Base-by-base conservation (phyloP, 257 asterid species). In the Przewalskia tangutica region DNA sequence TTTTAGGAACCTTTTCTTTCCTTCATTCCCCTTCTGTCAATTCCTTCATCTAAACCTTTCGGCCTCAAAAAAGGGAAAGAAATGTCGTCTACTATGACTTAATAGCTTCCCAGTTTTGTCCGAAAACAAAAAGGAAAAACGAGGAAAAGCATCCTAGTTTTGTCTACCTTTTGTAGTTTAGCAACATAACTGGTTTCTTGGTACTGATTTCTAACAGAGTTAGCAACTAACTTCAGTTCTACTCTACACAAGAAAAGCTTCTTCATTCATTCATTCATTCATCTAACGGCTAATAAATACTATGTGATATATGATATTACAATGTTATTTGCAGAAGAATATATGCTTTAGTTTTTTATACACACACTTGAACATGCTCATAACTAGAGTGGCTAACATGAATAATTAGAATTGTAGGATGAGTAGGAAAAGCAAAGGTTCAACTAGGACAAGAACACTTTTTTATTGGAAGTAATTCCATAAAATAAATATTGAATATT, bases 1-100 rank as follows among this genome's bases (percentile, higher is more conserved):
- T 66, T 66, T 66, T 4, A 36, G 76, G 46, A 16, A 48, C 20
- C 23, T 6, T 50, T 73, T 13, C 60, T 23, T 73, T 13, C 44
- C 44, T 73, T 7, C 79, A 13, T 50, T 73, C 50, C 79, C 58
- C 79, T 50, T 73, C 23, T 73, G 62, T 73, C 44, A 11, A 23
- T 50, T 48, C 40, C 44, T 51, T 50, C 60, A 50, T 73, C 60
- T 48, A 44, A 50, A 73, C 62, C 79, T 73, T 73, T 73, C 27
- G 79, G 79, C 79, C 79, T 23, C 20, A 23, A 73, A 73, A 12
- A 46, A 50, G 79, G 79, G 79, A 50, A 73, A 73, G 79, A 20
- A 73, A 50, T 23, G 0, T 73, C 46, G 79, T 50, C 46, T 50
- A 12, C 10, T 50, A 50, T 23, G 79, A 73, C 14, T 48, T 48